phyloP scores from a whole-genome alignment of 2,329 filamentous ascomycete genomes.

The Trichothecium sympodiale region DNA sequence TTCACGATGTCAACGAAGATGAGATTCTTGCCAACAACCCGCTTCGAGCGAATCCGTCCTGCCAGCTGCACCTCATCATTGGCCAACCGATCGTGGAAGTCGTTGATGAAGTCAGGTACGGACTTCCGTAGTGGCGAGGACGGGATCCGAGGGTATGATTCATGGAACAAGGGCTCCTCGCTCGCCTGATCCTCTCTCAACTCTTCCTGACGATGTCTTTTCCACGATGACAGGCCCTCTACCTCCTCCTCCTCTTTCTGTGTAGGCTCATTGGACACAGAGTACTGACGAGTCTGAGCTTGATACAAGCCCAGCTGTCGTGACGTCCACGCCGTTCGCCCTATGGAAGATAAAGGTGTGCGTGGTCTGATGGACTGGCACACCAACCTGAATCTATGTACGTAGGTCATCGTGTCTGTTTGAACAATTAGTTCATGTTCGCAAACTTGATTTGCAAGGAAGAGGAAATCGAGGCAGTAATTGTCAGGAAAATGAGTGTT shows the following conservation, averaged over 20 bases:
- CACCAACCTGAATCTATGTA: conserved; percentile 24
- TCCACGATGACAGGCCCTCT: conserved; percentile 22
- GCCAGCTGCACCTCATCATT: conserved; percentile 19
- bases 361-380: conserved; percentile 12
- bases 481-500: conserved; percentile 28
- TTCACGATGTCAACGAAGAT: conserved; percentile 75
- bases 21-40: conserved; percentile 64
- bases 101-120: conserved; percentile 22
- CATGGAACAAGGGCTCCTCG: conserved; percentile 21
- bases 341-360: not conserved
- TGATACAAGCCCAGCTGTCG: not conserved
- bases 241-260: conserved; percentile 9
- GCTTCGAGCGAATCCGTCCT: conserved; percentile 64
- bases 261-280: not conserved
- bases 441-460: conserved; percentile 1
- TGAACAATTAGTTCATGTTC: conserved; percentile 5
- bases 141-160: conserved; percentile 24
- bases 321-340: too few relatives aligned
- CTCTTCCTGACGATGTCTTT: conserved; percentile 21
- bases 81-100: conserved; percentile 13
- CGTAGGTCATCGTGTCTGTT: conserved; percentile 22
- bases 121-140: conserved; percentile 15
- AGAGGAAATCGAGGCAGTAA: conserved; percentile 5
- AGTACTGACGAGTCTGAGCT: not conserved
- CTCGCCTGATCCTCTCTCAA: conserved; percentile 20